Base-by-base conservation (phyloP, 805 yeast species). In the Kregervanrija delftensis region DNA sequence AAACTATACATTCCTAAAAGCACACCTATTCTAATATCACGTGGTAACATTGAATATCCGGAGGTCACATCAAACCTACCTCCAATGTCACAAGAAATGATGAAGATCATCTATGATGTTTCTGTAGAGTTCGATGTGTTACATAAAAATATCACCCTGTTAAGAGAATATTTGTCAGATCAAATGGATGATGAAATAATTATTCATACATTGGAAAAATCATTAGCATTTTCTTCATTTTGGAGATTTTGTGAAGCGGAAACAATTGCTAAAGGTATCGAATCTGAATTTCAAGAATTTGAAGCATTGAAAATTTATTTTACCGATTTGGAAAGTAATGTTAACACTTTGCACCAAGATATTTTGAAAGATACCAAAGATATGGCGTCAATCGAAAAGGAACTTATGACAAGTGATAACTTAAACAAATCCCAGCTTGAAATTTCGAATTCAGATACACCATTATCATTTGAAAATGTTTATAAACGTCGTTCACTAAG, bases 171-270 rank as follows among this genome's bases (percentile, higher is more conserved):
- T 37, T 31, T 66, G 12, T 16, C 31, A 3, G 60, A 57, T 36
- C 66, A 65, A 28, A 30, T 48, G 5, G 40, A 52, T 12, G 44
- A 42, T 1, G 44, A 44, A 4, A 15, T 53, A 10, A 40, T 50
- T 8, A 39, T 30, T 8, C 65, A 64, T 42, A 53, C 65, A 1
- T 32, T 52, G 10, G 48, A 51, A 15, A 43, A 40, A 3, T 54
- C 63, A 2, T 37, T 60, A 5, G 43, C 46, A 11, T 57, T 47
- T 36, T 61, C 63, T 2, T 41, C 49, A 1, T 51, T 43, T 30
- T 64, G 69, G 69, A 60, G 62, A 44, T 44, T 65, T 11, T 37
- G 45, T 42, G 68, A 65, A 43, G 55, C 50, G 5, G 46, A 42
- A 2, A 54, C 55, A 5, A 41, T 65, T 37, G 39, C 43, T 2